A percentile compares a stretch with the other conserved stretches of the same genome.
phyloP scores from a whole-genome alignment of 2,329 filamentous ascomycete genomes.

The Rutstroemia sp. region DNA sequence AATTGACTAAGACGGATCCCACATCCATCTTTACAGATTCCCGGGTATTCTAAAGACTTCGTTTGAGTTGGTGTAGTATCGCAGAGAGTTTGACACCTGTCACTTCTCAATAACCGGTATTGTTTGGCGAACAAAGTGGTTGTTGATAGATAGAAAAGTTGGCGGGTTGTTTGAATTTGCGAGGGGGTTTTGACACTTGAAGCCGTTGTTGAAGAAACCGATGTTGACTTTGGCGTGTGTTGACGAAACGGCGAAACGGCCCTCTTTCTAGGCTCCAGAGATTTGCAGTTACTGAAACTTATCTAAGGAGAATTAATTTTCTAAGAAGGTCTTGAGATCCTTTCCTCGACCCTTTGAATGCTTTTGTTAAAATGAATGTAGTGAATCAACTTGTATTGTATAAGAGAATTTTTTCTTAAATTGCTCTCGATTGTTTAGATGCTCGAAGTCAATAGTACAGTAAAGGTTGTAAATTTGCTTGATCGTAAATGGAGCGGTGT shows the following conservation, averaged over 20 bases:
- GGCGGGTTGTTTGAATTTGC: background rate
- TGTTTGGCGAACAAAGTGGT: background rate
- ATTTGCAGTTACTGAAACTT: background rate
- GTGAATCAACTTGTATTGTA: too few species aligned
- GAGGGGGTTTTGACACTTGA: background rate
- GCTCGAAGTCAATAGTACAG: too few species aligned
- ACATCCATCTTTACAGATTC: slow-evolving; percentile 72
- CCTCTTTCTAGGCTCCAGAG: slow-evolving; percentile 1
- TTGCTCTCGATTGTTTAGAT: too few species aligned
- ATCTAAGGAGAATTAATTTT: too few species aligned
- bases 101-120: background rate
- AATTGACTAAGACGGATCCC: slow-evolving; percentile 95
- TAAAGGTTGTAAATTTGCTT: too few species aligned
- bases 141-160: background rate
- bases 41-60: background rate
- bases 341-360: too few species aligned
- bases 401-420: too few species aligned
- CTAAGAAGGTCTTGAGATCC: too few species aligned
- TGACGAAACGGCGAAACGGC: slow-evolving; percentile 13
- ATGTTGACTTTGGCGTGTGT: slow-evolving; percentile 8
- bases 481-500: background rate
- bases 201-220: slow-evolving; percentile 2
- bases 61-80: background rate
- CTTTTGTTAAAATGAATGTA: too few species aligned
- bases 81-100: background rate